Evolutionary conservation across 352 stramenopile species (phyloP), one percentile per base, ranked within the genome.

Genomic region (Aphanomyces euteiches): DNA sequence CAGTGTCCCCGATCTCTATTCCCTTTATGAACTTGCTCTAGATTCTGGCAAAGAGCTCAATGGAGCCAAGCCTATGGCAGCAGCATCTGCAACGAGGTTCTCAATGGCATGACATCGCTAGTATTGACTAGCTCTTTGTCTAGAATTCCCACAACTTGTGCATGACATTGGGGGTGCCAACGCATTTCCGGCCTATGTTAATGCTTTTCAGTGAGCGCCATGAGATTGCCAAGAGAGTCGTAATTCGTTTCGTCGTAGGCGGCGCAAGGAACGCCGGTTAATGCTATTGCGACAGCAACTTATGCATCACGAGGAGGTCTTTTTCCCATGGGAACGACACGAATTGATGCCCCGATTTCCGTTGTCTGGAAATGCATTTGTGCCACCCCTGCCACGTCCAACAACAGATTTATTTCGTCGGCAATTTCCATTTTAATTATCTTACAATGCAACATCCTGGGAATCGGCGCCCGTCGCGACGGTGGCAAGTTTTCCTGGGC

Each of bases 391-490:
- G 28, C 57, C 57, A 65, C 41, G n/a, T 50, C 43, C 43, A 50
- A 12, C 37, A 43, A 19, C 17, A n/a, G 13, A 19, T 17, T 43
- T 61, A 61, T 21, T 61, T 12, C 13, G 21, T 61, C 56, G 36
- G 37, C 37, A 21, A n/a, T 8, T 40, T 65, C 28, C 19, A n/a
- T 10, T 65, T 10, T 65, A 53, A n/a, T 65, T 37, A 60, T 60
- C 63, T 60, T 69, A 69, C 63, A 69, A 59, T 13, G 63, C 63
- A 8, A 69, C 63, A n/a, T 69, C 63, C 21, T 38, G 7, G 57
- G 19, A n/a, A 38, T 21, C 38, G 41, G 21, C 43, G 45, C 43
- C 7, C n/a, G 28, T n/a, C 40, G 15, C 54, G 21, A 38, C 34
- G 63, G 13, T 59, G 40, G 36, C 36, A 56, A 1, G 7, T 28